These are phyloP conservation scores for Coemansia sp. DNA, from an alignment of 192 early-diverging fungal genomes.

Conservation along the genomic window DNA sequence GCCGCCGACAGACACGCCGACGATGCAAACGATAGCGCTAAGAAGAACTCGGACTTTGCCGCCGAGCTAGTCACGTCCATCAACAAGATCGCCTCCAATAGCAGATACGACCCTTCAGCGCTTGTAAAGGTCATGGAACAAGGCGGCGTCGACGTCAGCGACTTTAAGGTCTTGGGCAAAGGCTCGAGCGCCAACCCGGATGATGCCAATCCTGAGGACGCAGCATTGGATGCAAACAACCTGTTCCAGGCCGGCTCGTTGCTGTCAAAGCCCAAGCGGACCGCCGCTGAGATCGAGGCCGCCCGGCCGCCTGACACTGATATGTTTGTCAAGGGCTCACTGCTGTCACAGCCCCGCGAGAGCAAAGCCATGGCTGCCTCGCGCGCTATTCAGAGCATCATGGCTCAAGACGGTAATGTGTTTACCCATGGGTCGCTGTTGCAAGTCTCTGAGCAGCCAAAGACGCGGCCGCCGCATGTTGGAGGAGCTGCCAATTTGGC, in stretches of 20 bases:
- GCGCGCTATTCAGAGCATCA: conserved; percentile 46
- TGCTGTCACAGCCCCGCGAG: conserved; percentile 47
- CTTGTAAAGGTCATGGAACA: conserved; percentile 32
- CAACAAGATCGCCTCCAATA: conserved; percentile 27
- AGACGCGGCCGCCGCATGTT: conserved; percentile 33
- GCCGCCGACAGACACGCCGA: conserved; percentile 21
- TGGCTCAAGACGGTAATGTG: conserved; percentile 47
- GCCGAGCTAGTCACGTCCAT: conserved; percentile 30
- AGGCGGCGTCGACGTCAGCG: conserved; percentile 42
- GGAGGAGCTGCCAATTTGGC: conserved; percentile 31
- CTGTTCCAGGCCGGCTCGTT: conserved; percentile 44
- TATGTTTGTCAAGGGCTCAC: conserved; percentile 47
- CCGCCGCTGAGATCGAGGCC: conserved; percentile 18
- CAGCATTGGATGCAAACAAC: conserved; percentile 4
- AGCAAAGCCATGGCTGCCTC: conserved; percentile 52
- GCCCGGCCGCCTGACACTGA: conserved; percentile 19
- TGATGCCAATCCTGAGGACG: conserved; percentile 7
- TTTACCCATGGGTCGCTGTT: conserved; percentile 50
- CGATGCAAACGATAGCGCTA: conserved; percentile 8
- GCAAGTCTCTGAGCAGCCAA: conserved; percentile 35
- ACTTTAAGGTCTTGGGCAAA: conserved; percentile 26
- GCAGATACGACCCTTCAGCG: conserved; percentile 35
- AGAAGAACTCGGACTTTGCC: conserved; percentile 25
- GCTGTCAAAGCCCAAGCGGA: conserved; percentile 43
- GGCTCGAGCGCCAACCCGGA: neutral